These are phyloP conservation scores for Metarhizium album DNA, from an alignment of 2,329 filamentous ascomycete genomes.

Conservation along the genomic window DNA sequence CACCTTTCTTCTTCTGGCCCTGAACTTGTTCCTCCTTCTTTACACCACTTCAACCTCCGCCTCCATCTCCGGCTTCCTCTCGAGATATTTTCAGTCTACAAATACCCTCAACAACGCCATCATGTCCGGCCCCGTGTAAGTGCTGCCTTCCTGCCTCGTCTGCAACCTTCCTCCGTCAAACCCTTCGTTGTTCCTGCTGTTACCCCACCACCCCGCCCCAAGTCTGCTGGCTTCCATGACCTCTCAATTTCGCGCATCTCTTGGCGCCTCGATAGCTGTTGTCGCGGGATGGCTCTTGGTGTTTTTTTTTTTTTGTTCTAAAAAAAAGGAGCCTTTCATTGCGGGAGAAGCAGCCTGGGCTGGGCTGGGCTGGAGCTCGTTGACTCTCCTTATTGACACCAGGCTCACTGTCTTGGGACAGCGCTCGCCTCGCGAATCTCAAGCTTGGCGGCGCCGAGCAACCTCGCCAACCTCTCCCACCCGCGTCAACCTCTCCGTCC, in stretches of 20 bases:
- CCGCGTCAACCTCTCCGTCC: constrained; percentile 16
- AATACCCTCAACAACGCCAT: constrained; percentile 19
- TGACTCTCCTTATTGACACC: constrained; percentile 9
- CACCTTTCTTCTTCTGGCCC: constrained; percentile 4
- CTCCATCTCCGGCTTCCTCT: constrained; percentile 10
- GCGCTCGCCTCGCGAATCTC: constrained; percentile 65
- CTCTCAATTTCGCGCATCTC: constrained; percentile 21
- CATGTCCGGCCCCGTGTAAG: constrained; percentile 62
- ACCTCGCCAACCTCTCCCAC: constrained; percentile 28
- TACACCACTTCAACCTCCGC: constrained; percentile 10
- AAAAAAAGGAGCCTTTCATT: too few species aligned
- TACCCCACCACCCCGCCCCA: constrained; percentile 32
- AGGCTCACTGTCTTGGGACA: constrained; percentile 33
- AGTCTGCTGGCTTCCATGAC: constrained; percentile 14
- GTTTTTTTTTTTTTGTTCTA: constrained; percentile 1
- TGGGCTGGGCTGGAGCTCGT: background rate
- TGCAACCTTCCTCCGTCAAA: constrained; percentile 14
- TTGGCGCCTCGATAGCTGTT: constrained; percentile 13
- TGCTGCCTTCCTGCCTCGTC: constrained; percentile 23
- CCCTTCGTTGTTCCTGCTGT: constrained; percentile 14
- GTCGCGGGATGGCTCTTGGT: constrained; percentile 11
- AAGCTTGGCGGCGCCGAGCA: constrained; percentile 53
- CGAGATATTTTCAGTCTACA: constrained; percentile 2
- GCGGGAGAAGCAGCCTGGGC: too few species aligned
- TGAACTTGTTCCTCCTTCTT: constrained; percentile 8